Percentiles rank a stretch among this genome's conserved stretches.
These are phyloP conservation scores for Hypomyces perniciosus DNA, from an alignment of 2,329 filamentous ascomycete genomes.

Conservation along the genomic window DNA sequence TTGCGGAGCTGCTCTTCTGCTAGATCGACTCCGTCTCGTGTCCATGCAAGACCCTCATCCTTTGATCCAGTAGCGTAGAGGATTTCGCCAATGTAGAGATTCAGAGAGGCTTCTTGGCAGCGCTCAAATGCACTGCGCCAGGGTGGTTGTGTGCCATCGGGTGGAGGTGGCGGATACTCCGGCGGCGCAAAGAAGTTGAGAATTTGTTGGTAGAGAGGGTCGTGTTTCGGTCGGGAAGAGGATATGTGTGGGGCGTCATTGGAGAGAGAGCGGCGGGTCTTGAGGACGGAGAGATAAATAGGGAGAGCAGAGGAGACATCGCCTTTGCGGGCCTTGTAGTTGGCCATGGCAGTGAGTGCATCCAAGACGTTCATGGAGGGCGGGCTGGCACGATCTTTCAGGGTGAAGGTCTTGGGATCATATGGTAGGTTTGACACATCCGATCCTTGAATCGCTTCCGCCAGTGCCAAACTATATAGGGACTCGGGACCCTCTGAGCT, in stretches of 20 bases:
- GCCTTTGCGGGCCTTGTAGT: conserved; percentile 66
- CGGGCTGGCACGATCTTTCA: conserved; percentile 51
- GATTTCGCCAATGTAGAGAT: conserved; percentile 91
- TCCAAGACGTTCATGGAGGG: conserved; percentile 70
- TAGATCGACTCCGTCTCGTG: conserved; percentile 75
- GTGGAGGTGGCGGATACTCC: conserved; percentile 63
- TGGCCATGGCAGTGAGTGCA: conserved; percentile 70
- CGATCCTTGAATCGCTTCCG: conserved; percentile 60
- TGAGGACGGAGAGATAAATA: conserved; percentile 77
- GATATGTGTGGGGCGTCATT: conserved; percentile 24
- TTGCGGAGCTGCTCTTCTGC: conserved; percentile 62
- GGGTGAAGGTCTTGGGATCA: conserved; percentile 55
- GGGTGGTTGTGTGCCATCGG: conserved; percentile 63
- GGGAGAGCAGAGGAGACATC: conserved; percentile 67
- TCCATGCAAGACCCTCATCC: conserved; percentile 80
- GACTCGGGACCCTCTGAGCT: conserved; percentile 58
- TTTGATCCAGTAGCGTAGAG: conserved; percentile 60
- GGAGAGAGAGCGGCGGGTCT: conserved; percentile 62
- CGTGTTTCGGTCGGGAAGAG: conserved; percentile 7
- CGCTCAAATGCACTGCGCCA: conserved; percentile 57
- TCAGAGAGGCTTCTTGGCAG: conserved; percentile 81
- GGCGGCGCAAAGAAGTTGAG: conserved; percentile 37
- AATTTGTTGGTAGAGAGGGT: conserved; percentile 18
- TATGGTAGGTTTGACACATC: conserved; percentile 39
- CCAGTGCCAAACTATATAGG: conserved; percentile 70